phyloP scores from a whole-genome alignment of 1,139 yeast genomes.

The Kurtzmaniella quercitrusa region DNA sequence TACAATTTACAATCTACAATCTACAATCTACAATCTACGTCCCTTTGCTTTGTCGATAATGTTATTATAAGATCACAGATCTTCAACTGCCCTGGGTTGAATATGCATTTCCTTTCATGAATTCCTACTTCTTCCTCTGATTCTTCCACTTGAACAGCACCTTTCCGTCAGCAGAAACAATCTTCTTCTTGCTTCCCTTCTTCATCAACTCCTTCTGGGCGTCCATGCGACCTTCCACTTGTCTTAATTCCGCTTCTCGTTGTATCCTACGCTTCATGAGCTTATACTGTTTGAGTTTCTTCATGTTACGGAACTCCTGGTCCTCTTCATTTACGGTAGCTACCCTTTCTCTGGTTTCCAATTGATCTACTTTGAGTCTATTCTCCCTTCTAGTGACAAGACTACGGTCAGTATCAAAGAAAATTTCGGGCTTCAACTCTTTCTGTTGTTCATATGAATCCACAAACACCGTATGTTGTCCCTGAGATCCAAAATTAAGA shows the following conservation, averaged over 20 bases:
- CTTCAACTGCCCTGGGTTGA: neutral
- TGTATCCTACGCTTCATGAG: slow-evolving; percentile 56
- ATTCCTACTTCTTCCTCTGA: slow-evolving; percentile 57
- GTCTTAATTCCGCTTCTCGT: slow-evolving; percentile 60
- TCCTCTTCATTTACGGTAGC: slow-evolving; percentile 17
- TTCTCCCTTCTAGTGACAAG: slow-evolving; percentile 67
- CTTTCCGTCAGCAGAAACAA: slow-evolving; percentile 59
- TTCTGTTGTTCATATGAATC: slow-evolving; percentile 55
- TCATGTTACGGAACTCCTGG: slow-evolving; percentile 32
- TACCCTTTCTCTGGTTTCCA: slow-evolving; percentile 36
- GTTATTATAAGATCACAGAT: too few relatives aligned
- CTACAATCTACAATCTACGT: too few relatives aligned
- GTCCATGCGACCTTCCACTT: slow-evolving; percentile 71
- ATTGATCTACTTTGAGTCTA: slow-evolving; percentile 61
- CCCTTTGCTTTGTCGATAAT: too few relatives aligned
- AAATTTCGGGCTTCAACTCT: slow-evolving; percentile 57
- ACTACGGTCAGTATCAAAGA: slow-evolving; percentile 66
- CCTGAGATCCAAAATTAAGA: slow-evolving; percentile 51
- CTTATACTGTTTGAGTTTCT: slow-evolving; percentile 57
- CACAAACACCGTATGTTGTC: slow-evolving; percentile 84
- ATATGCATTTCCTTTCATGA: neutral
- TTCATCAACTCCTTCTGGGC: slow-evolving; percentile 84
- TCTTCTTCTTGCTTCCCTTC: slow-evolving; percentile 80
- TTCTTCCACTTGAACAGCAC: slow-evolving; percentile 81
- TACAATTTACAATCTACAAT: too few relatives aligned